Evolutionary conservation across 768 basidiomycete species (phyloP), one percentile per base, ranked within the genome.

Genomic region (Clitopilus hobsonii): DNA sequence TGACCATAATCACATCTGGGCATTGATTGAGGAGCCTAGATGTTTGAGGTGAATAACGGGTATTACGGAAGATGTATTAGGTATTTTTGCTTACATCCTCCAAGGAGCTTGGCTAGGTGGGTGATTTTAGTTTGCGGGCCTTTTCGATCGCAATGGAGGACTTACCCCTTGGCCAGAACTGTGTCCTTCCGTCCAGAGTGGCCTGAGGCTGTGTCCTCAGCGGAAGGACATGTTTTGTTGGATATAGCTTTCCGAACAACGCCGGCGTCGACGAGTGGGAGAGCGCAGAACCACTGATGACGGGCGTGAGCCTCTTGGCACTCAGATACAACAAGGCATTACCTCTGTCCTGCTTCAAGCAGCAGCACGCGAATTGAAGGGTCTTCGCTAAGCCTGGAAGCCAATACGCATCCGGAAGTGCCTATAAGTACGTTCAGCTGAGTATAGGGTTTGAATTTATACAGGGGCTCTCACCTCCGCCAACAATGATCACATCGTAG

Each of bases 21-120:
- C 86, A 61, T 90, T 90, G 52, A 87, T 82, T 6, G 84, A 79
- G 5, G 85, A 83, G 58, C 84, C 83, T 86, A 27, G 25, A 49
- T 20, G 23, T 30, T 41, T 11, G 23, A 16, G 7, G 53, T 53
- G 2, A 38, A 4, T 51, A 30, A 56, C 5, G 25, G 23, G 10
- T 38, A 26, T 36, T 14, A 54, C 5, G 26, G 24, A 41, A 38
- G 22, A 38, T 14, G 36, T 49, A 25, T n/a, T 1, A 47, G 38
- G 49, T 22, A 14, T 18, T 18, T 52, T 54, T 13, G 74, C 83
- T 61, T 63, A 85, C 86, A 88, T 65, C 87, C 87, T 29, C 87
- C 87, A 11, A 89, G 73, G 62, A 89, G 69, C 59, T 81, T 86
- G 1, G 71, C 86, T 88, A 18, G 22, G 58, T 13, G 29, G 36